Evolutionary conservation across 2,329 filamentous ascomycete species (phyloP).

Genomic region (Penicillium sp.): DNA sequence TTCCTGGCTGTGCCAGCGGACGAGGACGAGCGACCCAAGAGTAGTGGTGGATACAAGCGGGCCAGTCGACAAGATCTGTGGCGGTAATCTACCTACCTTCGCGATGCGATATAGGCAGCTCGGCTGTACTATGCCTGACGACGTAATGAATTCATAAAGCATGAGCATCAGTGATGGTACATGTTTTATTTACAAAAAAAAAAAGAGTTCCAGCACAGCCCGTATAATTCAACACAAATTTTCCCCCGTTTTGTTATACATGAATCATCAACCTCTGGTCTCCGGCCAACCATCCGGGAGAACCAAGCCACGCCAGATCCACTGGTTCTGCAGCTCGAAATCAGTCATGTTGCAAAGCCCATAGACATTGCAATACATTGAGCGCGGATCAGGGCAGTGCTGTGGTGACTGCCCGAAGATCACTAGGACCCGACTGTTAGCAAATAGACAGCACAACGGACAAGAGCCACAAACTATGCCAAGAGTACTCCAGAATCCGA

Average conservation of each 20-base stretch:
- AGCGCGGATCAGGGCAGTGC: constrained; percentile 17
- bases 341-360: constrained; percentile 25
- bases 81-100: constrained; percentile 26
- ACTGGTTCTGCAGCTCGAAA: constrained; percentile 16
- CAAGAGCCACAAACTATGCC: constrained; percentile 51
- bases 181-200: too few relatives aligned
- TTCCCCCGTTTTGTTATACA: not conserved
- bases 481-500: constrained; percentile 54
- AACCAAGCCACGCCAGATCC: constrained; percentile 20
- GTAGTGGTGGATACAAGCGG: constrained; percentile 33
- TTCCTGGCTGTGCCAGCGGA: constrained; percentile 61
- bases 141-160: constrained; percentile 4
- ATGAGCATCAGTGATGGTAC: not conserved
- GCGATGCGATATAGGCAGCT: not conserved
- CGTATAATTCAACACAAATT: not conserved
- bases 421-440: constrained; percentile 12
- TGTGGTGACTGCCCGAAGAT: constrained; percentile 25
- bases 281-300: constrained; percentile 21
- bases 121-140: not conserved
- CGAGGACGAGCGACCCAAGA: constrained; percentile 44
- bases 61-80: constrained; percentile 39
- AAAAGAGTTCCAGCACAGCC: not conserved
- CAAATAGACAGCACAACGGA: constrained; percentile 22
- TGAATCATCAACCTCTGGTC: not conserved
- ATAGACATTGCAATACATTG: constrained; percentile 27